These are phyloP conservation scores for Mortierella sp. DNA, from an alignment of 371 early-diverging fungal species.

Conservation along the genomic window DNA sequence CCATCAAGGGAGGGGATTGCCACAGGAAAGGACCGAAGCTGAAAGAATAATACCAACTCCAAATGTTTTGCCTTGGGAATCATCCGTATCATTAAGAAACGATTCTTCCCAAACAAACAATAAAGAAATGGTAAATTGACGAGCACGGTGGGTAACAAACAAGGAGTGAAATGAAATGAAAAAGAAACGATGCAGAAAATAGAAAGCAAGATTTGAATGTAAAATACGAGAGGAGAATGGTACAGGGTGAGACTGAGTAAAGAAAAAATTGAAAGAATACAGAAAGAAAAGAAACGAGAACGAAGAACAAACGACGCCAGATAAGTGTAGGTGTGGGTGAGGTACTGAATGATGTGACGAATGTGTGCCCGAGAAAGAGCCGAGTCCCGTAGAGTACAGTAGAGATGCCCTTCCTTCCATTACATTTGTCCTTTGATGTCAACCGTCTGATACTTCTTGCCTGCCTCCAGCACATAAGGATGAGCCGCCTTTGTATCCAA, in stretches of 20 bases:
- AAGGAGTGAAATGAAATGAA: background rate
- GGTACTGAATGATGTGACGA: background rate
- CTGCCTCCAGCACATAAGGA: conserved; percentile 63
- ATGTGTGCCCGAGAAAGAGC: background rate
- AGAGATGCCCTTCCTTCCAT: background rate
- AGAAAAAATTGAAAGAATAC: background rate
- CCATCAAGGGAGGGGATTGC: background rate
- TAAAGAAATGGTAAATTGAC: background rate
- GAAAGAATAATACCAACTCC: background rate
- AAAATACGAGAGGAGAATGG: background rate
- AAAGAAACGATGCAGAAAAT: background rate
- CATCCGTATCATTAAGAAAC: background rate
- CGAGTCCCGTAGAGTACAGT: background rate
- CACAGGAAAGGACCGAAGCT: background rate
- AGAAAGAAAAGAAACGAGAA: background rate
- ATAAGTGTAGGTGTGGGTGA: background rate
- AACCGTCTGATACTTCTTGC: conserved; percentile 76
- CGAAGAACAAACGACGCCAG: background rate
- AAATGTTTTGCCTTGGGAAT: background rate
- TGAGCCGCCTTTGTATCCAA: conserved; percentile 73
- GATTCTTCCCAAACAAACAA: background rate
- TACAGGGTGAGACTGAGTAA: background rate
- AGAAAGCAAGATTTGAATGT: too few relatives aligned
- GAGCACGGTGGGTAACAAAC: too few relatives aligned
- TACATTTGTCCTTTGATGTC: conserved; percentile 85